Base-by-base conservation (phyloP, 345 rosid genomes). In the Populus pruinosa region DNA sequence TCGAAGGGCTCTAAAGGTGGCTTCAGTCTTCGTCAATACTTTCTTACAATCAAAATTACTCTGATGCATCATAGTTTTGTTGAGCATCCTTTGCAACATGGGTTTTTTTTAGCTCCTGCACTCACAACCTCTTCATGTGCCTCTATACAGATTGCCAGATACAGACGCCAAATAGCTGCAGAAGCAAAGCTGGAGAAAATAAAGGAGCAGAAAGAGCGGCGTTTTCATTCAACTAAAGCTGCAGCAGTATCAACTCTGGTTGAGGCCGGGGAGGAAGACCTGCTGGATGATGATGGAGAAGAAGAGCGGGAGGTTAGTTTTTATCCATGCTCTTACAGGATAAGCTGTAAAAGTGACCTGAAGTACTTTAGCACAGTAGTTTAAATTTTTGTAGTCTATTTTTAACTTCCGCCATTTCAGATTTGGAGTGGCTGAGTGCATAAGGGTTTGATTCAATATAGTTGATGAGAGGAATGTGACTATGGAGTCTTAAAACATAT, bases 231-330 rank as follows among this genome's bases (percentile, higher is more conserved):
- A 71, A 88, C 84, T 20, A 91, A 77, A 80, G 99, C 97, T 64
- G 77, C 93, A 76, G 87, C 97, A 64, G 72, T 92, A 72, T 93
- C 98, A 2, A 79, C 97, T 75, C 99, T 94, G 2, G 86, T 90
- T 85, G 97, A 91, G 87, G 78, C 85, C 31, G 97, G 93, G 56
- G 98, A 96, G 80, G 99, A 96, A 74, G 95, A 93, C 76, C 69
- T 84, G 44, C 80, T 90, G 65, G 97, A 94, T 84, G 98, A 92
- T n/a, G 98, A 94, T 78, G 86, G 93, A 43, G 99, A 96, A 89
- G 98, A 96, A 82, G 98, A 96, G 78, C 87, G 99, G 59, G 99
- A 94, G 93, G 98, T 92, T 77, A 81, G 92, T 82, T 69, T 59
- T 68, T 56, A 47, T 29, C 39, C 21, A n/a, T 39, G 14, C 49